These are phyloP conservation scores for Penicillium nordicum DNA, from an alignment of 2,329 filamentous ascomycete species.

Conservation along the genomic window DNA sequence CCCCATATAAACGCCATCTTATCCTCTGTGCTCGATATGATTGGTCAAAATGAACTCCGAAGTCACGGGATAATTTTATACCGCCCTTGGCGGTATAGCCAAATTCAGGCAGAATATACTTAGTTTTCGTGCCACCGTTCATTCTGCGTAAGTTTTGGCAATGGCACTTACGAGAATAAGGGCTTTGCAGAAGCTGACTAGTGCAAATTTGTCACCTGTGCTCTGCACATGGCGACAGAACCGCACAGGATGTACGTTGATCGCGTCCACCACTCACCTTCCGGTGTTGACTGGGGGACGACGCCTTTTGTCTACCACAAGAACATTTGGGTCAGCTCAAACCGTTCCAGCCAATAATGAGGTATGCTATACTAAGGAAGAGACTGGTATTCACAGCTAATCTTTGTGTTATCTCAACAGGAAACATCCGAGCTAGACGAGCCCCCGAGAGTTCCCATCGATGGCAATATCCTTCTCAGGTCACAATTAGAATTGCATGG, in stretches of 20 bases:
- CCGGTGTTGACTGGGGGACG: neutral
- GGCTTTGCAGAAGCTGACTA: conserved; percentile 12
- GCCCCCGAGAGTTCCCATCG: neutral
- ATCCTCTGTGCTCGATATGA: neutral
- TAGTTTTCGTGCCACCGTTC: conserved; percentile 14
- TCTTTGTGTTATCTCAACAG: neutral
- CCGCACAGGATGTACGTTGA: conserved; percentile 1
- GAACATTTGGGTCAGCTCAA: conserved; percentile 4
- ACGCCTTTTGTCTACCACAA: conserved; percentile 12
- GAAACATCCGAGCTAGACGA: neutral
- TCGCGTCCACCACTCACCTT: neutral
- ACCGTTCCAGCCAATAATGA: neutral
- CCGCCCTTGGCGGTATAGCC: conserved; percentile 14
- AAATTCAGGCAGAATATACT: conserved; percentile 8
- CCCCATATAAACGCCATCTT: neutral
- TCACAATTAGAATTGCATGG: conserved; percentile 36
- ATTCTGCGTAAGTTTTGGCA: conserved; percentile 20
- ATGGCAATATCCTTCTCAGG: conserved; percentile 28
- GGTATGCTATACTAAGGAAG: neutral
- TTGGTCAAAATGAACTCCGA: neutral
- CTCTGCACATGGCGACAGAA: conserved; percentile 11
- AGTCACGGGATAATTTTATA: conserved; percentile 1
- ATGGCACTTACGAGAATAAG: conserved; percentile 23
- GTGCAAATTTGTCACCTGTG: conserved; percentile 11
- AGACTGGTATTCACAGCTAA: neutral